Percentiles rank a stretch among this genome's conserved stretches.
phyloP scores from a whole-genome alignment of 2,329 filamentous ascomycete species.

The Trichoderma sp. region DNA sequence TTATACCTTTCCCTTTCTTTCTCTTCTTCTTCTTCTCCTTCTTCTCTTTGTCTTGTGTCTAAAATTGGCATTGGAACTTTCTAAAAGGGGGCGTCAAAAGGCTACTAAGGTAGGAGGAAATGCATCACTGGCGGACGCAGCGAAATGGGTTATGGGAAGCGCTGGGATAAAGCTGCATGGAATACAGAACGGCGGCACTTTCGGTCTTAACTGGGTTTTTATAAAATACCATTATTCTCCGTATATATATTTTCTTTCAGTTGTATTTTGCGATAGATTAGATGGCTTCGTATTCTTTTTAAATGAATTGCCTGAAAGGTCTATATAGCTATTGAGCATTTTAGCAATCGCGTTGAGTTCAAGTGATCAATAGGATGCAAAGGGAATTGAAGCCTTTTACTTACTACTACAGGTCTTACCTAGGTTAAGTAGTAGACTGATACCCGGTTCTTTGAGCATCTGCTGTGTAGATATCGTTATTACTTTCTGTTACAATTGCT shows the following conservation, averaged over 20 bases:
- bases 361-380: no score
- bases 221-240: not conserved
- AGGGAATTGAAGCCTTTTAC: no score
- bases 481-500: no score
- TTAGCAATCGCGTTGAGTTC: no score
- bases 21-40: not conserved
- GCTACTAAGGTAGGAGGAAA: not conserved
- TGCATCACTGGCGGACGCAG: not conserved
- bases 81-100: not conserved
- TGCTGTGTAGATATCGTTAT: no score
- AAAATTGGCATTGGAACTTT: not conserved
- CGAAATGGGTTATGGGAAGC: not conserved
- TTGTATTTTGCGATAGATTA: not conserved
- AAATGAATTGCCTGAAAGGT: not conserved
- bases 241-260: not conserved
- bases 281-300: not conserved
- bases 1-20: no score
- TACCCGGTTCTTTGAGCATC: no score
- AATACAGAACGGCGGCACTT: conserved; percentile 8
- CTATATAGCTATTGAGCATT: not conserved
- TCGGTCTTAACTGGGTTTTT: not conserved
- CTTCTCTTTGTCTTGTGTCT: not conserved
- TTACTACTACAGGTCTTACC: no score
- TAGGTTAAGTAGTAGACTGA: no score
- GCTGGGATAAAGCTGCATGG: not conserved